Base-by-base conservation (phyloP, 2,329 filamentous ascomycete species). In the Cyclaneusma minus region DNA sequence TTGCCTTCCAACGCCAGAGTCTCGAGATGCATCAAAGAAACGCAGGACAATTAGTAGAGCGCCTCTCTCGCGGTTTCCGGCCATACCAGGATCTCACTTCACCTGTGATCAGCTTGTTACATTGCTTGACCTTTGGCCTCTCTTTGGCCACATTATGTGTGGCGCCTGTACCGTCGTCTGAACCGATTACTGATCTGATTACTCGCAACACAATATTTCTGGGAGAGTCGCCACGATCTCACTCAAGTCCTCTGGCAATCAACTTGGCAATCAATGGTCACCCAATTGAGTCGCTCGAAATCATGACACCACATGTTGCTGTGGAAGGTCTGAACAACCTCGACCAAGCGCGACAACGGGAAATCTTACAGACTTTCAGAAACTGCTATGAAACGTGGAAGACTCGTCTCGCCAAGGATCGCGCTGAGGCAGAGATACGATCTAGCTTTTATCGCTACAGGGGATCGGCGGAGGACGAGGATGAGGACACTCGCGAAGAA, bases 31-130 rank as follows among this genome's bases (percentile, higher is more conserved):
- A 65, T 16, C 59, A 58, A 25, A 54, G 58, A 19, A 73, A 73
- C 31, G 55, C 89, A n/a, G 54, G 58, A 5, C 70, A 79, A 34
- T 68, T 93, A 20, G 68, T 79, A 25, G 57, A 64, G 28, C 68
- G 85, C 22, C 62, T 98, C 6, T 64, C 62, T 2, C 59, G 67
- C 16, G 63, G 71, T 18, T 91, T 84, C 44, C 65, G 72, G 20
- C 71, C 72, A 9, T 95, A 94, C 42, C 80, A 83, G 33, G 89
- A 98, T 44, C 68, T 95, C 39, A 80, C 78, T 0, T 61, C 68
- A 22, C 85, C 83, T 4, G 64, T 83, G 7, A 62, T 83, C 22
- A 81, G 78, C 27, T 78, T 94, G 35, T 58, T 95, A 22, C 71
- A 78, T 31, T 81, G 81, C 38, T 56, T 95, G 7, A 69, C 77